Conservation (phyloP, 2,329 filamentous ascomycete genomes). For the Phyllosticta citriasiana region DNA sequence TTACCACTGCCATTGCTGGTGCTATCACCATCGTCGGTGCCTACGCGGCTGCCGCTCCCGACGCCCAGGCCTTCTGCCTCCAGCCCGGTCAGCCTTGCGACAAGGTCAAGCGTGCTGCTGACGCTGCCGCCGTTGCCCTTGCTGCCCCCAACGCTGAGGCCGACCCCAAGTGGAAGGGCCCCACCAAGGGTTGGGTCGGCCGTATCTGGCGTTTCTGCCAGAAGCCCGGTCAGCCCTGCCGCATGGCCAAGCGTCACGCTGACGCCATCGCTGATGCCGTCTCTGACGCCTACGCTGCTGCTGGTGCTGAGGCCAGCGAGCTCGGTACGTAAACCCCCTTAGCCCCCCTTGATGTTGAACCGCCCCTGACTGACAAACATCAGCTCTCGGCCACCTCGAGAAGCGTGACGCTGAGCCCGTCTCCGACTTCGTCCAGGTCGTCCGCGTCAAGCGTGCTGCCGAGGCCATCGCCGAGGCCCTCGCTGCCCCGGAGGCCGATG, state of each 20-base stretch:
- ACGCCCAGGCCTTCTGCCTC: slow-evolving; percentile 20
- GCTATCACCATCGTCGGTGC: slow-evolving; percentile 33
- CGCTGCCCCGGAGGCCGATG: slow-evolving; percentile 17
- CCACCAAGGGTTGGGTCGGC: slow-evolving; percentile 4
- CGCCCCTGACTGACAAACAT: background rate
- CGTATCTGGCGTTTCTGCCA: slow-evolving; percentile 12
- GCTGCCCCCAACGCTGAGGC: slow-evolving; percentile 15
- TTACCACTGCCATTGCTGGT: slow-evolving; percentile 31
- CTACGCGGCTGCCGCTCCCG: slow-evolving; percentile 31
- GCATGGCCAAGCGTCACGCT: slow-evolving; percentile 9
- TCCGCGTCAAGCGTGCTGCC: background rate
- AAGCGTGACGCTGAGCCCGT: background rate
- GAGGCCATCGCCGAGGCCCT: background rate
- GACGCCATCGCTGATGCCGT: background rate
- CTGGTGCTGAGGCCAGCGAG: slow-evolving; percentile 12
- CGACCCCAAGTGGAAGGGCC: slow-evolving; percentile 8
- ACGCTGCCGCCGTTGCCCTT: slow-evolving; percentile 21
- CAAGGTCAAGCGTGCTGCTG: slow-evolving; percentile 24
- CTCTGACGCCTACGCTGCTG: background rate
- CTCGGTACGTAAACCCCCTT: background rate
- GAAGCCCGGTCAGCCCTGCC: slow-evolving; percentile 10
- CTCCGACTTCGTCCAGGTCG: background rate
- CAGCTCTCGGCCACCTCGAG: background rate
- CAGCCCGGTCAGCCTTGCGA: slow-evolving; percentile 19
- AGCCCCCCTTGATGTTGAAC: background rate